Evolutionary conservation across 2,329 filamentous ascomycete species (phyloP), one percentile per base, ranked within the genome.

Genomic region (Pseudodiploospora longispora): DNA sequence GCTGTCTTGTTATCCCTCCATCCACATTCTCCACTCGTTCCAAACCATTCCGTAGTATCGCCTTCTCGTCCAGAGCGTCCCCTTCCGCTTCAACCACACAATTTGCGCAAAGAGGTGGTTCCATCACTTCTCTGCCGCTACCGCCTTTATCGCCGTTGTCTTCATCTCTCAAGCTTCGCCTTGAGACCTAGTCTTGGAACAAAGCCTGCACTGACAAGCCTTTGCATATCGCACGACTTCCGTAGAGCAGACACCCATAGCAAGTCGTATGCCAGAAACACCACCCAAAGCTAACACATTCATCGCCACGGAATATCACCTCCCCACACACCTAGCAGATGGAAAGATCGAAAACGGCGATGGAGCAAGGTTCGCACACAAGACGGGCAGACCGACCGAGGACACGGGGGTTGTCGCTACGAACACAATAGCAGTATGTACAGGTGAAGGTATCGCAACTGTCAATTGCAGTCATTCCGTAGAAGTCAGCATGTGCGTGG

Each of bases 271-370:
- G 76, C 76, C 75, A 80, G 54, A 80, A 80, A 52, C 74, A 78
- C 75, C 71, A 79, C 0, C 75, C 75, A n/a, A 79, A 63, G 50
- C 74, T 78, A 35, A 79, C 71, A 49, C 72, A 74, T 46, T 78
- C 75, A 27, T 75, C 69, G 0, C 66, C 72, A 28, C 75, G 70
- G 32, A 68, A 67, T 9, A 80, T 67, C 36, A 75, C 58, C 56
- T 78, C 74, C 19, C 75, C 74, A 50, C 76, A 80, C 28, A 72
- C 74, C 76, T 64, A 79, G 57, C 71, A 79, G 41, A 79, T 71
- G 47, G 74, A 72, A 39, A 79, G 64, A 54, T 76, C 66, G 40
- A 78, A 55, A 2, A 80, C 56, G 1, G 65, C 65, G 6, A 59
- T 51, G 57, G 72, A 68, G 59, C 76, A 80, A 0, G 59, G 35